Evolutionary conservation across 805 yeast genomes (phyloP).

Genomic region (Lipomyces mesembrius): DNA sequence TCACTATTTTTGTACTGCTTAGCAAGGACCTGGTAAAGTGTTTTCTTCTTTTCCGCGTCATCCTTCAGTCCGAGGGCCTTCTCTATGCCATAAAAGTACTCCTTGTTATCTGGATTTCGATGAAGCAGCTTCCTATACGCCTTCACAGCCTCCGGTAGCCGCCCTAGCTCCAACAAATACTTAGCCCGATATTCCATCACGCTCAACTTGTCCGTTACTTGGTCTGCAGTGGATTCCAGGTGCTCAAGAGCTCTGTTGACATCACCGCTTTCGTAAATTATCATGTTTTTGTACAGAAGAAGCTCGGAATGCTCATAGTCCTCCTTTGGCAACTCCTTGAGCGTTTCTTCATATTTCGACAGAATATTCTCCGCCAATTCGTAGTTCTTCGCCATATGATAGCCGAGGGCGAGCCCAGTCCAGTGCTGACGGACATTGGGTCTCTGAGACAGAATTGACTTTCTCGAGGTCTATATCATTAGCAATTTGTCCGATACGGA

Average conservation of each 20-base stretch:
- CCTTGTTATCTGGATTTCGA: slow-evolving; percentile 81
- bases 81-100: slow-evolving; percentile 71
- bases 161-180: slow-evolving; percentile 62
- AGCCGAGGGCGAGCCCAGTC: slow-evolving; percentile 87
- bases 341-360: slow-evolving; percentile 72
- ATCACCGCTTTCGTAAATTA: slow-evolving; percentile 67
- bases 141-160: slow-evolving; percentile 65
- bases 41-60: slow-evolving; percentile 52
- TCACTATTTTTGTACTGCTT: slow-evolving; percentile 78
- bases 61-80: slow-evolving; percentile 60
- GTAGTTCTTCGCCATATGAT: slow-evolving; percentile 71
- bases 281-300: slow-evolving; percentile 68
- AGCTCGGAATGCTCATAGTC: slow-evolving; percentile 82
- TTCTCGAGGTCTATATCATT: slow-evolving; percentile 54
- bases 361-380: slow-evolving; percentile 73
- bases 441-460: slow-evolving; percentile 66
- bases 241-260: slow-evolving; percentile 65
- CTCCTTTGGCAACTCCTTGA: slow-evolving; percentile 47
- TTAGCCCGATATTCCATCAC: slow-evolving; percentile 70
- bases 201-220: slow-evolving; percentile 62
- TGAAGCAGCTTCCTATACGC: slow-evolving; percentile 71
- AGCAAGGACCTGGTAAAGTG: slow-evolving; percentile 67
- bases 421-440: slow-evolving; percentile 89
- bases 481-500: background rate
- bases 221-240: slow-evolving; percentile 56